A percentile compares a stretch with the other conserved stretches of the same genome.
Conservation (phyloP, 495 filamentous ascomycete genomes). For the Penicillium atrosanguineum region DNA sequence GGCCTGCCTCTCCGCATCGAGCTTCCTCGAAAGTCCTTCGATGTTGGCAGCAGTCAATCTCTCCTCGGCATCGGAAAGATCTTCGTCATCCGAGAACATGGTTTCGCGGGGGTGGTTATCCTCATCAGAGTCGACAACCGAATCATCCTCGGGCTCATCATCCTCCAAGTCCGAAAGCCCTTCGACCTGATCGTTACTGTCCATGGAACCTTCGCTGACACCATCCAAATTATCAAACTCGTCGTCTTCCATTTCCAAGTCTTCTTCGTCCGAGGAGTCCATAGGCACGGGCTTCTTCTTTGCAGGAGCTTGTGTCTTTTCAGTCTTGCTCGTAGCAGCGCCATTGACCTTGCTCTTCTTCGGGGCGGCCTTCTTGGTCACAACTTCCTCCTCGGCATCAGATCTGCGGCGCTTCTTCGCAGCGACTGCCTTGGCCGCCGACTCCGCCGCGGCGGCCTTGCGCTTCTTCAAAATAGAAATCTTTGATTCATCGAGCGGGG, state of each 20-base stretch:
- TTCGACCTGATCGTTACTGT: slow-evolving; percentile 52
- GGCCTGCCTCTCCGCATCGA: slow-evolving; percentile 67
- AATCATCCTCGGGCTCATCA: slow-evolving; percentile 44
- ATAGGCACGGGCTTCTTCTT: slow-evolving; percentile 45
- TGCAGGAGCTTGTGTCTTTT: slow-evolving; percentile 39
- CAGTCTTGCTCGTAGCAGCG: slow-evolving; percentile 24
- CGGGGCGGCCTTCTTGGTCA: slow-evolving; percentile 27
- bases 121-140: slow-evolving; percentile 74
- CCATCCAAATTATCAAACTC: slow-evolving; percentile 54
- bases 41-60: slow-evolving; percentile 95
- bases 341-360: slow-evolving; percentile 50
- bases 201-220: slow-evolving; percentile 46
- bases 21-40: slow-evolving; percentile 76
- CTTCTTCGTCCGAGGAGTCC: slow-evolving; percentile 39
- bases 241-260: slow-evolving; percentile 44
- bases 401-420: slow-evolving; percentile 69
- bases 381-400: slow-evolving; percentile 37
- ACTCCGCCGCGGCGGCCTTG: slow-evolving; percentile 60
- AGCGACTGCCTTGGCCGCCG: slow-evolving; percentile 34
- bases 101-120: slow-evolving; percentile 54
- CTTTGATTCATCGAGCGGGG: slow-evolving; percentile 75
- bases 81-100: slow-evolving; percentile 95
- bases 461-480: slow-evolving; percentile 71
- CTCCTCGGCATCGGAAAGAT: slow-evolving; percentile 84
- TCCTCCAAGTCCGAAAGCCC: slow-evolving; percentile 53